Base-by-base conservation (phyloP, 1,284 basidiomycete species). In the Trametes hirsuta region DNA sequence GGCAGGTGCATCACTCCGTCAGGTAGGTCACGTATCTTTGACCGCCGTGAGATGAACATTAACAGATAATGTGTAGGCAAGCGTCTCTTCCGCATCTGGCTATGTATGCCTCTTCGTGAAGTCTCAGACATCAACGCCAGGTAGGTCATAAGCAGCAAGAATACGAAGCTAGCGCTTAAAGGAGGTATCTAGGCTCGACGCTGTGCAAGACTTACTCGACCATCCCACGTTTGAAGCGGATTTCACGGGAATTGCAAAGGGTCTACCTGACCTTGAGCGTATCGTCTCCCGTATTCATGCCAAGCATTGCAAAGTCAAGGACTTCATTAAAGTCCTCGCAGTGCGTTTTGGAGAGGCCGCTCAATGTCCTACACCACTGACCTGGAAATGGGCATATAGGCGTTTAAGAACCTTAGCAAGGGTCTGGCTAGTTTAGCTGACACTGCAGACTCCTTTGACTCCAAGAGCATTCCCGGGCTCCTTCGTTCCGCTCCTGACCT, bases 221-320 rank as follows among this genome's bases (percentile, higher is more conserved):
- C 84, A 94, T 64, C 85, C 84, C 0, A 84, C 81, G 0, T 96
- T 95, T 70, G 88, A 91, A 67, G 79, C 80, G 3, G 82, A 86
- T 1, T 98, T 97, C 72, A 83, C 81, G 21, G 81, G 84, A 49
- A 75, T 94, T 24, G 87, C 86, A 6, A 95, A 92, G 72, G 87
- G 89, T 18, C 75, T 97, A 11, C 95, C 95, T 9, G 96, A 98
- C 74, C 83, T 98, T 4, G 96, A 98, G 73, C 91, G 96, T 30
- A 86, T 97, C 59, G 88, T 98, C 4, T 95, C 94, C 8, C 90
- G 96, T 41, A 91, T 98, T 56, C 96, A 98, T 69, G 95, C 95
- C 6, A 93, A 91, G 69, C 93, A 88, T 55, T 93, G 93, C 74
- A 90, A 86, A 72, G 86, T 95, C 61, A 86, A 82, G 65, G 94